phyloP scores from a whole-genome alignment of 2,329 filamentous ascomycete species.

The Aureobasidium subglaciale region DNA sequence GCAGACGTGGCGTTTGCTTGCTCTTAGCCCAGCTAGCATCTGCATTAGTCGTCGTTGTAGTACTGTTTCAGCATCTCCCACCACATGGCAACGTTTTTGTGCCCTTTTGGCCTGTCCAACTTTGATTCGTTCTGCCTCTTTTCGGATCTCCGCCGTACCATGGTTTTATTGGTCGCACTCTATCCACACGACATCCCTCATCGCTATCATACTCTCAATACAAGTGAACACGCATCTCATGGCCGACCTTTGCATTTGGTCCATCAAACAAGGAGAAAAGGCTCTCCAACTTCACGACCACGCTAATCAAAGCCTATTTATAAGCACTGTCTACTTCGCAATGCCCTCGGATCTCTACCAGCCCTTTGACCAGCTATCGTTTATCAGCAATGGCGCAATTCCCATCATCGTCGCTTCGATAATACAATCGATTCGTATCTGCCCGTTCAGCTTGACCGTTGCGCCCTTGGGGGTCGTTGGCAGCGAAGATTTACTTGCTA shows the following conservation, averaged over 20 bases:
- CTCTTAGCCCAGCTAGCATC: constrained; percentile 9
- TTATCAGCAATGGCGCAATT: constrained; percentile 9
- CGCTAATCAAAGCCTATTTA: constrained; percentile 9
- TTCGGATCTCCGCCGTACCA: not conserved
- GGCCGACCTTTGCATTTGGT: not conserved
- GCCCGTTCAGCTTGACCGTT: constrained; percentile 1
- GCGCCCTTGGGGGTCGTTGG: not conserved
- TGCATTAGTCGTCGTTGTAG: constrained; percentile 16
- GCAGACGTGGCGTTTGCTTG: constrained; percentile 15
- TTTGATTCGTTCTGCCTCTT: not conserved
- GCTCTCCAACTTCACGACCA: not conserved
- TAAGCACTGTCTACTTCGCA: not conserved
- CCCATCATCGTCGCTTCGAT: constrained; percentile 1
- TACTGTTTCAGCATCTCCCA: constrained; percentile 12
- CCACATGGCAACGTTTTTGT: constrained; percentile 11
- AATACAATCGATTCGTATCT: not conserved
- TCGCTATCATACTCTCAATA: not conserved
- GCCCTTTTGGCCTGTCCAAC: not conserved
- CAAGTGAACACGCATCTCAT: not conserved
- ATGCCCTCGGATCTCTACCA: constrained; percentile 1
- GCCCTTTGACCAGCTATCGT: constrained; percentile 1
- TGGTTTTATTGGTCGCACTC: not conserved
- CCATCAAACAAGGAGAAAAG: not conserved
- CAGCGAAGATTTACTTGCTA: constrained; percentile 4
- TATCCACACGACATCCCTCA: not conserved